These are phyloP conservation scores for Colletotrichum sp. DNA, from an alignment of 2,329 filamentous ascomycete species.

Conservation along the genomic window DNA sequence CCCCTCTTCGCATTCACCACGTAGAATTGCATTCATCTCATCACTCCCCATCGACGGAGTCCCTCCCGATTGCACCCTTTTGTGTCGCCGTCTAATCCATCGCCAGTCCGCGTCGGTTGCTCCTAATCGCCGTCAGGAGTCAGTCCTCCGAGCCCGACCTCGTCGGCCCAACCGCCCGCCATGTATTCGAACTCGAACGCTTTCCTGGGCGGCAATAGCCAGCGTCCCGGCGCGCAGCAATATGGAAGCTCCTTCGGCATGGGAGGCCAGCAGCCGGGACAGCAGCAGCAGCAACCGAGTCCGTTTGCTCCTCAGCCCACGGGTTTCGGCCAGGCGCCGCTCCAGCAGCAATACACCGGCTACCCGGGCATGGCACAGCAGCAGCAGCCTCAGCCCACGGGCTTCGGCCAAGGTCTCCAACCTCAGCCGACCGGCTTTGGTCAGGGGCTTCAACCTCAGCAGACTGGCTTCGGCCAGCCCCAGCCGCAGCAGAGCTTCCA, in stretches of 20 bases:
- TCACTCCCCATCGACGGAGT: constrained; percentile 1
- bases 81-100: neutral
- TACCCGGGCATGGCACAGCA: constrained; percentile 61
- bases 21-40: neutral
- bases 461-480: constrained; percentile 68
- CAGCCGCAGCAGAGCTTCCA: constrained; percentile 66
- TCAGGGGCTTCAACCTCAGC: constrained; percentile 65
- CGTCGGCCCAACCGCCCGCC: constrained; percentile 25
- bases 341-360: constrained; percentile 67
- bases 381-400: constrained; percentile 66
- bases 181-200: constrained; percentile 95
- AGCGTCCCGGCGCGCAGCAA: constrained; percentile 72
- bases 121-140: constrained; percentile 9
- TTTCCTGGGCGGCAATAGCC: constrained; percentile 81
- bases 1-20: neutral
- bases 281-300: constrained; percentile 54
- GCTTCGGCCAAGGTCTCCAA: constrained; percentile 59
- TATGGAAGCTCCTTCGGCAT: constrained; percentile 57
- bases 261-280: constrained; percentile 48
- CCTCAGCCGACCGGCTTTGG: constrained; percentile 50
- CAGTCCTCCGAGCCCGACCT: constrained; percentile 4
- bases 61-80: neutral
- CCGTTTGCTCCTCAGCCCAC: constrained; percentile 66
- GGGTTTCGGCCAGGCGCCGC: constrained; percentile 60
- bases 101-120: neutral